Evolutionary conservation across 257 asterid species (phyloP), one percentile per base, ranked within the genome.

Genomic region (Solanum sejunctum): DNA sequence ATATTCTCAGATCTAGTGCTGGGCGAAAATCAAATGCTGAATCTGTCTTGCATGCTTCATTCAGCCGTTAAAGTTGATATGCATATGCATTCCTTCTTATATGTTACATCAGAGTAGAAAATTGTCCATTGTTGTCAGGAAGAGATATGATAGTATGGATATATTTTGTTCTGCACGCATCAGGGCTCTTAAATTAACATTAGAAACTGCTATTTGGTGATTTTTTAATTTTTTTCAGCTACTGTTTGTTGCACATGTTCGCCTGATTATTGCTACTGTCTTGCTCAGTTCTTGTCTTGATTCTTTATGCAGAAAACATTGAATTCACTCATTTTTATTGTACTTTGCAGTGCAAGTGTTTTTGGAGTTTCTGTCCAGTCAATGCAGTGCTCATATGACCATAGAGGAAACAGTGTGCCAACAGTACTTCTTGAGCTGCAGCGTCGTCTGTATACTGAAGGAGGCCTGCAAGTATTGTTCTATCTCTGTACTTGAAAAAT

Each of bases 361-460:
- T 95, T 93, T 85, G 98, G 98, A 77, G 98, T 95, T 81, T 95
- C 97, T 36, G 93, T 97, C 32, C 90, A 93, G 86, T 95, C 98
- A 10, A 93, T 95, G 98, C 98, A 93, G 85, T 95, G 98, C 85
- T 90, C 95, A 6, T 89, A 89, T 86, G 98, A 95, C 87, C 45
- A 63, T 3, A 90, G 96, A 86, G 98, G 98, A 83, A 93, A 95
- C 89, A 91, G 98, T 60, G 94, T 93, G 77, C 98, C 98, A 11
- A 93, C 93, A 3, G 88, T 93, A 85, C 98, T 95, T 36, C 96
- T 95, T 26, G 86, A 91, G 90, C 89, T 95, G 98, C 98, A 93
- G 77, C 87, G 78, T 72, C 92, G 93, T 26, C 84, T 95, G 83
- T 93, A 93, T 85, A 87, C 93, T 0, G 96, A 92, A 84, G 95